Base-by-base conservation (phyloP, 23 red algal genomes). In the Pyropia yezoensis region DNA sequence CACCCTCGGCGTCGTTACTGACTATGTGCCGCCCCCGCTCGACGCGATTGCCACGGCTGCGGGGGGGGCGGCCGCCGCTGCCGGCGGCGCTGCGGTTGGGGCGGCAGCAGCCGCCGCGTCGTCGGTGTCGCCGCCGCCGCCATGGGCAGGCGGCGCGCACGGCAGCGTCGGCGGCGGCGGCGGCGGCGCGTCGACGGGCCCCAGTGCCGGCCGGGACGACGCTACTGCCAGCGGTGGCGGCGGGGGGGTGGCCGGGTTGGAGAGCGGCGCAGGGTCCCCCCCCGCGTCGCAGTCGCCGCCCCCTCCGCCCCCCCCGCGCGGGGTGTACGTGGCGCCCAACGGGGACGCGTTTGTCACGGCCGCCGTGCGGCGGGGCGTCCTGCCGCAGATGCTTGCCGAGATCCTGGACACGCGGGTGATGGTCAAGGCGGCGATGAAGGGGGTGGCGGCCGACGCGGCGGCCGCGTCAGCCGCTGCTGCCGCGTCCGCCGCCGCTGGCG, bases 381-480 rank as follows among this genome's bases (percentile, higher is more conserved):
- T 98, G 15, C 83, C 94, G 16, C 75, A 78, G 65, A 69, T 98
- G 57, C 67, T 98, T 18, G 50, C 77, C 51, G 94, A 91, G 72
- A 90, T 98, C 57, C 74, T 98, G 24, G 82, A 90, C 52, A 91
- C 94, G 17, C 72, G 94, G 17, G 65, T 98, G 19, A 91, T 91
- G 94, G 70, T 98, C 26, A 98, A 98, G 62, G 75, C 58, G 26
- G 81, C 84, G 33, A 91, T 98, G 85, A 85, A 95, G 56, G 75
- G 83, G 55, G 60, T 65, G 20, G 39, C 19, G 33, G 59, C 52
- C 52, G 27, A 71, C 22, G 19, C 18, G 12, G 33, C 39, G n/a
- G 60, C 18, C 2, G 33, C 39, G n/a, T 29, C 18, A 0, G 77
- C 75, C 52, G 82, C 82, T 19, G 87, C 70, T 14, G 54, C 68